Evolutionary conservation across 192 early-diverging fungal genomes (phyloP), one percentile per base, ranked within the genome.

Genomic region (Coemansia sp.): DNA sequence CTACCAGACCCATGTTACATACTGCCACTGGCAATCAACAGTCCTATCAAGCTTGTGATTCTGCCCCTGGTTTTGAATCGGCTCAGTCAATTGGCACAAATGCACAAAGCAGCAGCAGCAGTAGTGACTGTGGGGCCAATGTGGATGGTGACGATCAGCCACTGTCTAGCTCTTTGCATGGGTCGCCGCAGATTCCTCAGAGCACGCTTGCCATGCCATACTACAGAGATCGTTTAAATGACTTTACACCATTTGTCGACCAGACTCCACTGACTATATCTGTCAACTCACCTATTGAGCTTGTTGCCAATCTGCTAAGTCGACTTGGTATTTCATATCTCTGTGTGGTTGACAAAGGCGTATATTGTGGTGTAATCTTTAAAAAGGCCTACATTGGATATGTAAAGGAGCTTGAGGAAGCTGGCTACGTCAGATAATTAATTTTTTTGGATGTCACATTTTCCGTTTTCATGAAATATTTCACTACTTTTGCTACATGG

Each of bases 321-420:
- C 91, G 94, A 58, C 65, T 97, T 41, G 94, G 95, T 3, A 77
- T 91, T 25, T 86, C 88, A 49, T 92, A 90, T 39, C 65, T 97
- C 2, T 91, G 90, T 67, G 93, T 97, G 9, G 86, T 87, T 7
- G 79, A 91, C 52, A 82, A 87, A 19, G 93, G 94, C 2, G 65
- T 83, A 14, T 92, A 85, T 51, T 86, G 88, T 43, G 95, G 94
- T 17, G 85, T 94, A 47, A 90, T 97, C 23, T 88, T 91, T 70
- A 97, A 95, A 78, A 93, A 93, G 68, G 72, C 85, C 17, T 71
- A 94, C 14, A 72, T 95, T n/a, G 84, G 83, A 6, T 93, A 87
- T 65, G 67, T 92, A 14, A 90, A 88, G 54, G 87, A 89, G 59
- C 66, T 89, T 10, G 87, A 89, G 45, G 83, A 89, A 49, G 69